phyloP scores from a whole-genome alignment of 177 flowering plant genomes.

The Telopea speciosissima region DNA sequence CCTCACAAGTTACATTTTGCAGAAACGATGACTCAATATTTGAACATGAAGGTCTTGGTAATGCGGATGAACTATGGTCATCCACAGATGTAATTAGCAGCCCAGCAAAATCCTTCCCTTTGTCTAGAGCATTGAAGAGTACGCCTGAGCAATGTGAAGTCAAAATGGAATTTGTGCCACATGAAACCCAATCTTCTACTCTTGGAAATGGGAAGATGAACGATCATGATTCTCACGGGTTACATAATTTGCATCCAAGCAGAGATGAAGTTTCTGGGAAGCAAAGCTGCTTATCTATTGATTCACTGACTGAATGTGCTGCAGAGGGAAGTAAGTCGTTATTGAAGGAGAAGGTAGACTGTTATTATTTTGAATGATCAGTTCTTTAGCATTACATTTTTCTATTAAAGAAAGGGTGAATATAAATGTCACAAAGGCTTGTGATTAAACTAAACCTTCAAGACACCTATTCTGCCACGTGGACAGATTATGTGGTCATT shows the following conservation, averaged over 20 bases:
- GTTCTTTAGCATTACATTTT: neutral
- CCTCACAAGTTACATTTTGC: slow-evolving; percentile 63
- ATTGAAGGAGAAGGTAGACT: slow-evolving; percentile 44
- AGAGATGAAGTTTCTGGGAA: slow-evolving; percentile 16
- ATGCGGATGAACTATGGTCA: slow-evolving; percentile 66
- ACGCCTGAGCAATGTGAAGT: slow-evolving; percentile 25
- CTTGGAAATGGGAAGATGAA: slow-evolving; percentile 15
- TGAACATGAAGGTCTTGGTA: slow-evolving; percentile 42
- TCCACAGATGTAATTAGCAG: slow-evolving; percentile 44
- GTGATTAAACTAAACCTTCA: no score
- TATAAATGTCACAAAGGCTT: no score
- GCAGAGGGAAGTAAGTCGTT: slow-evolving; percentile 26
- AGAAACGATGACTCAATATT: slow-evolving; percentile 61
- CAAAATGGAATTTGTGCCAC: slow-evolving; percentile 25
- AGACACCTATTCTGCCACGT: no score
- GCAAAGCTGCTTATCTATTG: neutral
- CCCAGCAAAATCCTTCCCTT: slow-evolving; percentile 30
- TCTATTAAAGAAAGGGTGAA: no score
- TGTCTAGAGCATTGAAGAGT: slow-evolving; percentile 21
- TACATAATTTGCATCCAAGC: slow-evolving; percentile 18
- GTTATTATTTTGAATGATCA: neutral
- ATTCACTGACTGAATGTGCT: slow-evolving; percentile 14
- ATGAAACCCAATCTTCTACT: slow-evolving; percentile 21
- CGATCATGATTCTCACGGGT: slow-evolving; percentile 18
- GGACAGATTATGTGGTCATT: no score